Evolutionary conservation across 2,329 filamentous ascomycete genomes (phyloP).

Genomic region (Aspergillus aculeatinus): DNA sequence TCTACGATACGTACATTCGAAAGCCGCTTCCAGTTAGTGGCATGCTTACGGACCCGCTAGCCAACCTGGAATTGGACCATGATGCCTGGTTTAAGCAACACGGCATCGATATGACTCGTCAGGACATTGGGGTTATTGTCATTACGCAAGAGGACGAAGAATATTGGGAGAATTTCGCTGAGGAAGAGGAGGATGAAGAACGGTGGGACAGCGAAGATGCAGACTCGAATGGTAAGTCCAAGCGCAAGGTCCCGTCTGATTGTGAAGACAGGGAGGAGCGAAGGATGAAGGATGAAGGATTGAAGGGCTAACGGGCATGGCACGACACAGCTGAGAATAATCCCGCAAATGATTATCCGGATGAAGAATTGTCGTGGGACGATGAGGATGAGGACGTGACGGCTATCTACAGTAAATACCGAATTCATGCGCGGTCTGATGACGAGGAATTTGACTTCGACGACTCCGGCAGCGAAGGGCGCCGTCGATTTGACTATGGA

Average conservation of each 20-base stretch:
- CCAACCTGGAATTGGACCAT: conserved; percentile 28
- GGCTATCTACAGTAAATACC: conserved; percentile 42
- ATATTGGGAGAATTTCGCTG: conserved; percentile 58
- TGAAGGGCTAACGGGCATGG: conserved; percentile 7
- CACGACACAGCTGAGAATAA: conserved; percentile 48
- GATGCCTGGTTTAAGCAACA: conserved; percentile 27
- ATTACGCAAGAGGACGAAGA: conserved; percentile 48
- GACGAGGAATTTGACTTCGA: conserved; percentile 47
- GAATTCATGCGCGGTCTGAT: conserved; percentile 41
- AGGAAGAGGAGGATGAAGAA: conserved; percentile 54
- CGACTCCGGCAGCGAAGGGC: conserved; percentile 34
- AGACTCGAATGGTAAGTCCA: conserved; percentile 56
- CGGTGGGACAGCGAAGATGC: conserved; percentile 61
- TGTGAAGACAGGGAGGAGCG: not conserved
- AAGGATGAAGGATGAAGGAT: not conserved
- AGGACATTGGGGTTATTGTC: conserved; percentile 43
- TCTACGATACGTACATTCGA: conserved; percentile 63
- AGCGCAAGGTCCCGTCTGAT: not conserved
- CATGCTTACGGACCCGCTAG: conserved; percentile 37
- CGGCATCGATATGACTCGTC: conserved; percentile 31
- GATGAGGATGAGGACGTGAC: conserved; percentile 45
- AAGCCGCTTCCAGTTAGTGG: conserved; percentile 40
- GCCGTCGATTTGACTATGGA: conserved; percentile 23
- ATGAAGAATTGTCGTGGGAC: conserved; percentile 50
- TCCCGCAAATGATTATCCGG: conserved; percentile 52